Evolutionary conservation across 1,284 basidiomycete genomes (phyloP).

Genomic region (Hymenochaete sp.): DNA sequence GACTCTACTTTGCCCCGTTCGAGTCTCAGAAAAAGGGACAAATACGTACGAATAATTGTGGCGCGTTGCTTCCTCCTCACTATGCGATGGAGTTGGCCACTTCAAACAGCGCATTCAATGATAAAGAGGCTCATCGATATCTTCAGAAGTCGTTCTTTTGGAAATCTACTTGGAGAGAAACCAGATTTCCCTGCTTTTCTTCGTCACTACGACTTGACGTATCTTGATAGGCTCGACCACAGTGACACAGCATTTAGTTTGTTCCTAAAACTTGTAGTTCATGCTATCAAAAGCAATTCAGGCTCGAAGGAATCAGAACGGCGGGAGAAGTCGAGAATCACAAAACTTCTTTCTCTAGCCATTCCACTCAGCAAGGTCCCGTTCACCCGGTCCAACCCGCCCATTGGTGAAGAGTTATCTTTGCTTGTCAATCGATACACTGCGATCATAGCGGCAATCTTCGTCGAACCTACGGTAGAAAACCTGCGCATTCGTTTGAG

Average conservation of each 20-base stretch:
- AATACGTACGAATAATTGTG: constrained; percentile 68
- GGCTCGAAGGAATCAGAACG: constrained; percentile 28
- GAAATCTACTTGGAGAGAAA: constrained; percentile 67
- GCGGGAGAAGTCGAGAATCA: constrained; percentile 42
- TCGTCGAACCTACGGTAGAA: constrained; percentile 51
- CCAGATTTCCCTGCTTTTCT: constrained; percentile 78
- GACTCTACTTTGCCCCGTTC: constrained; percentile 35
- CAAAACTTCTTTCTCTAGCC: constrained; percentile 71
- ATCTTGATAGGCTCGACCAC: constrained; percentile 44
- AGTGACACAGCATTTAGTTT: constrained; percentile 72
- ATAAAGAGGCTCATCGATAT: constrained; percentile 66
- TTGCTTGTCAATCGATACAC: constrained; percentile 84
- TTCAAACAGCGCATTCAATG: constrained; percentile 51
- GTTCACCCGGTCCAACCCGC: constrained; percentile 49
- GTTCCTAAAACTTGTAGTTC: constrained; percentile 72
- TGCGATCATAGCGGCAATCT: constrained; percentile 68
- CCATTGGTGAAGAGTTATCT: constrained; percentile 55
- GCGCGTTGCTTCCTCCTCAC: constrained; percentile 68
- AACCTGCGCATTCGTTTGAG: constrained; percentile 45
- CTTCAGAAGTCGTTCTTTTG: constrained; percentile 75
- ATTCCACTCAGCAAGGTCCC: constrained; percentile 68
- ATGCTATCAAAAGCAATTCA: constrained; percentile 36
- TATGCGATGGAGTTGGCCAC: constrained; percentile 67
- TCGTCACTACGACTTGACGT: constrained; percentile 45
- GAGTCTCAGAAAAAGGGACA: constrained; percentile 56